Evolutionary conservation across 225 moss, liverwort and hornwort genomes (phyloP), one percentile per base, ranked within the genome.

Genomic region (Straminergon stramineum): DNA sequence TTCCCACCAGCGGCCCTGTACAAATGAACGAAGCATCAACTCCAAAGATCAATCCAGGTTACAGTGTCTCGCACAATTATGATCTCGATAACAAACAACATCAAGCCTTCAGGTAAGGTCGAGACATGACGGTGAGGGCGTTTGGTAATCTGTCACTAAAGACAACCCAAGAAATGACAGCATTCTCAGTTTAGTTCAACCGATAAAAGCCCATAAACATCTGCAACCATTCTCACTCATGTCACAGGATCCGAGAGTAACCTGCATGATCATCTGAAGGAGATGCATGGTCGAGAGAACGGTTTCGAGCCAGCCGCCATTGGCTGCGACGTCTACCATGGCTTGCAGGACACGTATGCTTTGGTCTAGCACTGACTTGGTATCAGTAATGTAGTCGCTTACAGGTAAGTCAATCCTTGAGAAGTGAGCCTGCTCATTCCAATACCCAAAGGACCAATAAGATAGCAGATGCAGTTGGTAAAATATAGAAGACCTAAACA

Each of bases 191-290:
- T 21, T 65, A 67, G 20, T 79, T 83, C 86, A 75, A 65, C 67
- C 37, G 48, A 91, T 32, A 79, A 66, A 90, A 73, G 79, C 68
- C 75, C 8, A 84, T 65, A 63, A 77, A 70, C 51, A 63, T 61
- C 70, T 85, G 69, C 85, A 88, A 82, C 26, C 51, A 89, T 87
- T 85, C 45, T 51, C 82, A 89, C 34, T 87, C 82, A 87, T 70
- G 65, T 82, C 78, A 53, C 45, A 87, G 84, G 92, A 86, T 68
- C 81, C 79, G 78, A 89, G 83, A 87, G 51, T 78, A 81, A 97
- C 98, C 97, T 99, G 99, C 97, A 99, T 97, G 82, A 96, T 91
- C 99, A 99, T 99, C 90, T 99, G 99, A 89, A 99, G 91, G 83
- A 99, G 97, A 90, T 93, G 96, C 99, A 99, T 99, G 87, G 94